Base-by-base conservation (phyloP, 441 rosid genomes). In the Populus trichocarpa region DNA sequence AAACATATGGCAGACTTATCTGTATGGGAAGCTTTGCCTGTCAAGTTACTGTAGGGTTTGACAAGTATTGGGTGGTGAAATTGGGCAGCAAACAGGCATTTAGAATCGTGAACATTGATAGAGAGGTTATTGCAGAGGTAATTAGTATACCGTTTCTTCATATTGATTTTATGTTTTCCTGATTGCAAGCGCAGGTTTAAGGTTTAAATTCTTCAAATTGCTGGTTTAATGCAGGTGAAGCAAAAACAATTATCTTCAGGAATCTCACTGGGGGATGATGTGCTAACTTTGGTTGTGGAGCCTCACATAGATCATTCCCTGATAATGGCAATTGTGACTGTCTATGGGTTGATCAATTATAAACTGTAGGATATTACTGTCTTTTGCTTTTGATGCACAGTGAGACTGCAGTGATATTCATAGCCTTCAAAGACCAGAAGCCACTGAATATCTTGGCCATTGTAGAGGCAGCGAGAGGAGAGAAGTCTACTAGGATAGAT, bases 101-200 rank as follows among this genome's bases (percentile, higher is more conserved):
- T 50, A 81, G 77, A 33, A 80, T 88, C 28, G 77, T 83, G 3
- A 77, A 80, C 71, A 46, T 36, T 23, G 71, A 72, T 20, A 86
- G 89, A 77, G 67, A 70, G 36, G 59, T 69, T 12, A 70, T 86
- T 68, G 90, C 90, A 6, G 90, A 88, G 90, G 88, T 30, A 30
- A 30, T 85, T 28, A 40, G 1, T 12, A 36, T 1, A 6, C 4
- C 32, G 3, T 38, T 26, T 26, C 0, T 28, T 2, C 8, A 12
- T 5, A 0, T 16, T 71, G 2, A 26, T 42, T 25, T 8, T 16
- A 30, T 2, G 2, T 42, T 25, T 1, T 70, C 9, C 13, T 5
- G 13, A 2, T 18, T 5, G n/a, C 61, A 16, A 53, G 8, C 9
- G 16, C 50, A 11, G n/a, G 12, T 20, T 69, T 65, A 65, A 69